Evolutionary conservation across 306 rosid species (phyloP), one percentile per base, ranked within the genome.

Genomic region (Pterocarpus santalinus): DNA sequence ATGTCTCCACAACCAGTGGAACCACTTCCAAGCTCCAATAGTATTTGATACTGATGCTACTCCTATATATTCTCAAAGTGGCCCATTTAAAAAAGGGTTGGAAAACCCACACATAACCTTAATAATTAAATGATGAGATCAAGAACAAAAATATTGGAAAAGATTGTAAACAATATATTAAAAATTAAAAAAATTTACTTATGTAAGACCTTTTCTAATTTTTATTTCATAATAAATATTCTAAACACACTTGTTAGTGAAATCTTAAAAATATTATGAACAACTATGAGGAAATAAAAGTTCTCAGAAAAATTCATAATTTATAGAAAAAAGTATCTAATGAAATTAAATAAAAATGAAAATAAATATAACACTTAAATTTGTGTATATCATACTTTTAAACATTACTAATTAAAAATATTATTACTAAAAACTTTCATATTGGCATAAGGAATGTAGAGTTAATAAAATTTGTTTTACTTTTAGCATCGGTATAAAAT

Each of bases 11-110:
- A 58, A 22, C 53, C 44, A 39, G 14, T 33, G 71, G 13, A 39
- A 8, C 63, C 46, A 15, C 57, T 51, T 51, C 72, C 53, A 71
- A n/a, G 72, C 49, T 64, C 15, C 65, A 62, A 46, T 61, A 34
- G 52, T 52, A 49, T 28, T 72, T 63, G 58, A 47, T 49, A 4
- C 14, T 47, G 2, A 49, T 70, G n/a, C 44, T 49, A 8, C 30
- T 49, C 35, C 11, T 22, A 22, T 47, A 15, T 47, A 53, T 7
- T 0, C 6, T 44, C 58, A 4, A 39, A 77, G 69, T 51, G 76
- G 72, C 5, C 55, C 58, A 17, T 34, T 22, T 11, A 15, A 10
- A 43, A 41, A 0, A 39, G 14, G 14, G 30, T 74, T 58, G 56
- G 69, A 41, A 58, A 75, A 30, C 12, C 44, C 44, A 32, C 70